These are phyloP conservation scores for Micractinium sp. DNA, from an alignment of 139 green algal species.

Conservation along the genomic window DNA sequence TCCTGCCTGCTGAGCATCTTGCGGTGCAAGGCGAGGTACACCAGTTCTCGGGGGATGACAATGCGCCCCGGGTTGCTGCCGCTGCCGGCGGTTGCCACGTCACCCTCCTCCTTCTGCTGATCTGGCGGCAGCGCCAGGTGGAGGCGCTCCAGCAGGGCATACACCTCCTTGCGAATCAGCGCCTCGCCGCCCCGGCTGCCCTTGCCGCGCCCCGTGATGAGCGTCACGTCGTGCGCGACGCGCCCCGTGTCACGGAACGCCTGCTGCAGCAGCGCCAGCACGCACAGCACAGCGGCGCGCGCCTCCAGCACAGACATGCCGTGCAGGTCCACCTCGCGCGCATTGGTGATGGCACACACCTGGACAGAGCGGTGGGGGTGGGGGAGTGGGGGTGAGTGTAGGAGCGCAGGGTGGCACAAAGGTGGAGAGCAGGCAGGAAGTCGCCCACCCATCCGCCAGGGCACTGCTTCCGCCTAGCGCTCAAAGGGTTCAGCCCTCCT, in stretches of 20 bases:
- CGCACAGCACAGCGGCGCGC: slow-evolving; percentile 58
- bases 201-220: slow-evolving; percentile 42
- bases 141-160: slow-evolving; percentile 35
- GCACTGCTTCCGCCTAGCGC: too few relatives aligned
- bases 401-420: background rate
- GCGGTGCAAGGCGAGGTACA: background rate
- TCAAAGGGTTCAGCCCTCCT: too few relatives aligned
- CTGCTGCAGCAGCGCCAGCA: slow-evolving; percentile 46
- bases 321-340: slow-evolving; percentile 51
- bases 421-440: too few relatives aligned
- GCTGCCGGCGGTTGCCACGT: background rate
- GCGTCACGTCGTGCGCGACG: slow-evolving; percentile 20
- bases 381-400: background rate
- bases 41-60: slow-evolving; percentile 13
- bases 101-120: background rate
- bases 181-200: slow-evolving; percentile 28
- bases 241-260: background rate
- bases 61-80: slow-evolving; percentile 37
- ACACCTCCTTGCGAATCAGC: slow-evolving; percentile 21
- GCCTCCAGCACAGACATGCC: slow-evolving; percentile 50
- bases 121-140: background rate
- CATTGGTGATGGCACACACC: slow-evolving; percentile 9
- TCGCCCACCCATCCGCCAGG: too few relatives aligned
- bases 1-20: slow-evolving; percentile 5
- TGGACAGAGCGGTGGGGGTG: too few relatives aligned